Conservation (phyloP, 2,329 filamentous ascomycete genomes). For the Bipolaris oryzae region DNA sequence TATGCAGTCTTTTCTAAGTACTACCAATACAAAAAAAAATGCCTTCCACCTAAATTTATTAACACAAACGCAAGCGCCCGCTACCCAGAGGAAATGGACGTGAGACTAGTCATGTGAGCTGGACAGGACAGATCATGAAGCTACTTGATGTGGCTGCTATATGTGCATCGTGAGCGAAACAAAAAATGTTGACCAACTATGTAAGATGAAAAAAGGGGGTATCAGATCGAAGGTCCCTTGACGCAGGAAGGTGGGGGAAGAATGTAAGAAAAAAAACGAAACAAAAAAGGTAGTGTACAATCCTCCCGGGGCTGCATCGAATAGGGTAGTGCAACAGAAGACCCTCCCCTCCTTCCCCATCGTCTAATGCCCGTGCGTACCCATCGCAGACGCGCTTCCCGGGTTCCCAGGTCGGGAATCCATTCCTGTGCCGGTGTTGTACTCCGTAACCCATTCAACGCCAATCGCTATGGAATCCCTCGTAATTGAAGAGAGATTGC, state of each 20-base stretch:
- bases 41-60: neutral
- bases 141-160: constrained; percentile 3
- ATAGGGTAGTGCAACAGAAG: constrained; percentile 5
- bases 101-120: neutral
- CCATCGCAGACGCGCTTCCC: constrained; percentile 1
- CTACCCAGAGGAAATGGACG: neutral
- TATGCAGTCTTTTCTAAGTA: neutral
- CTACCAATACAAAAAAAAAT: neutral
- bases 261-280: constrained; percentile 11
- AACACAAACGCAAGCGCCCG: neutral
- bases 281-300: constrained; percentile 13
- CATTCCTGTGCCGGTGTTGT: constrained; percentile 17
- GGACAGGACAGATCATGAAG: constrained; percentile 1
- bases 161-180: constrained; percentile 11
- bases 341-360: constrained; percentile 1
- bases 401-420: constrained; percentile 8
- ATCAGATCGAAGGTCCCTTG: constrained; percentile 39
- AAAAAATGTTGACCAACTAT: constrained; percentile 15
- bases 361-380: constrained; percentile 3
- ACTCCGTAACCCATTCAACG: constrained; percentile 19
- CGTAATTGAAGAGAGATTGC: constrained; percentile 8
- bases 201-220: constrained; percentile 30
- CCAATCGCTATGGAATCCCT: constrained; percentile 22
- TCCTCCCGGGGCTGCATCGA: constrained; percentile 13
- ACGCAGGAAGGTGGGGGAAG: constrained; percentile 11